Percentiles rank a stretch among this genome's conserved stretches.
These are phyloP conservation scores for Curvularia hawaiiensis DNA, from an alignment of 2,329 filamentous ascomycete species.

Conservation along the genomic window DNA sequence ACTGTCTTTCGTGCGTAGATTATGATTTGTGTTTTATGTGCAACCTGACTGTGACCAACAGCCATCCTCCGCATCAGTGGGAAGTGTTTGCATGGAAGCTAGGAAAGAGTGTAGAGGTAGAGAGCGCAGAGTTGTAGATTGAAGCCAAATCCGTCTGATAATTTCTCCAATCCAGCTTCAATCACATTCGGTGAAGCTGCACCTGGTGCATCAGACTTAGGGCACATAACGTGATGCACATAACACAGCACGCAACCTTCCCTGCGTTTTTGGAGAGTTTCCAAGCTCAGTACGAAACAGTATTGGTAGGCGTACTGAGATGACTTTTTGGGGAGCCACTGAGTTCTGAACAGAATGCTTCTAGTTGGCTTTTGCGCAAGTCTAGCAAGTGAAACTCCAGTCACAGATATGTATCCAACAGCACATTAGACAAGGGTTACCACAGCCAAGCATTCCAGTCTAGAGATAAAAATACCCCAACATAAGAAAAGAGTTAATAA, in stretches of 20 bases:
- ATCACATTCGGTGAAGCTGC: too few species aligned
- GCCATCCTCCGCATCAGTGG: neutral
- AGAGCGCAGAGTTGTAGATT: neutral
- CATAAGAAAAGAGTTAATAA: too few species aligned
- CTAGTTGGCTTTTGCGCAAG: too few species aligned
- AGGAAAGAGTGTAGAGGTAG: neutral
- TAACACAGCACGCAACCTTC: neutral
- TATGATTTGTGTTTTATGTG: neutral
- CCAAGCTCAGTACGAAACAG: too few species aligned
- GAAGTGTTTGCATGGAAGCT: neutral
- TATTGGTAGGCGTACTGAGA: neutral
- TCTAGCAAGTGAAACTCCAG: too few species aligned
- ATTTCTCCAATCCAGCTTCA: neutral
- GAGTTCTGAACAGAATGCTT: neutral
- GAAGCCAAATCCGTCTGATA: neutral
- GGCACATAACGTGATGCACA: neutral
- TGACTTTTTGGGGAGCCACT: neutral
- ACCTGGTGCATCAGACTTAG: neutral
- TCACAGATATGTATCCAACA: too few species aligned
- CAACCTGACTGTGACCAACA: neutral
- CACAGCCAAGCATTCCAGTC: too few species aligned
- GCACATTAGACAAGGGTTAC: too few species aligned
- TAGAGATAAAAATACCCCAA: too few species aligned
- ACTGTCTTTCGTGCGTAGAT: neutral
- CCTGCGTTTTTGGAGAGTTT: neutral